These are phyloP conservation scores for Trichoderma atroviride DNA, from an alignment of 2,329 filamentous ascomycete genomes.

Conservation along the genomic window DNA sequence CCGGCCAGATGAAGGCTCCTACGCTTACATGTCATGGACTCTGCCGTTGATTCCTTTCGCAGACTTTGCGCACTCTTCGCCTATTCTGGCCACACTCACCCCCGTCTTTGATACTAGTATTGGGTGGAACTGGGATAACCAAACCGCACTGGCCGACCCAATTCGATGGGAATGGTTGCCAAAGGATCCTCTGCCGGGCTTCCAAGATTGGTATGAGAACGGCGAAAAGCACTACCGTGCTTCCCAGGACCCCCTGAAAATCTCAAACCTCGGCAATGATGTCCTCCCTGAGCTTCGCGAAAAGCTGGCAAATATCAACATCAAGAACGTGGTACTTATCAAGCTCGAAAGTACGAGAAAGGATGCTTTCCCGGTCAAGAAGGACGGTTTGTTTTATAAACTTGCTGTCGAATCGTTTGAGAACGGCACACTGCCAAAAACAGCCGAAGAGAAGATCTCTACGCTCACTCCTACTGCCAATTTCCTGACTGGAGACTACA, in stretches of 20 bases:
- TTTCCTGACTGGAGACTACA: constrained; percentile 40
- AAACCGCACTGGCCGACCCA: constrained; percentile 34
- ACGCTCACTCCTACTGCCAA: constrained; percentile 39
- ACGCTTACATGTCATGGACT: constrained; percentile 42
- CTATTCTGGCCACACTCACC: constrained; percentile 33
- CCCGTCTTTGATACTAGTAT: constrained; percentile 33
- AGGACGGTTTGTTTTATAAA: constrained; percentile 43
- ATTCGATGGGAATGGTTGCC: constrained; percentile 38
- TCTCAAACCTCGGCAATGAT: constrained; percentile 43
- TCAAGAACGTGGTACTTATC: constrained; percentile 47
- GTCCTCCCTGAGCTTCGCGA: constrained; percentile 36
- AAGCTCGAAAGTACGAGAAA: constrained; percentile 49
- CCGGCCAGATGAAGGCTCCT: constrained; percentile 36
- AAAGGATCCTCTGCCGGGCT: constrained; percentile 25
- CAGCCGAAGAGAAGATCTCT: constrained; percentile 35
- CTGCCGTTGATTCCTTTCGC: constrained; percentile 38
- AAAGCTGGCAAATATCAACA: constrained; percentile 37
- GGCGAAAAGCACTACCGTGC: constrained; percentile 39
- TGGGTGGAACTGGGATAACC: constrained; percentile 36
- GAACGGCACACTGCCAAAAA: constrained; percentile 39
- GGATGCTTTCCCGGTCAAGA: constrained; percentile 49
- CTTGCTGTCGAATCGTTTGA: constrained; percentile 39
- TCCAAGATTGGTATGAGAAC: constrained; percentile 38
- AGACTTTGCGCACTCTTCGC: constrained; percentile 37
- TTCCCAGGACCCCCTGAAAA: constrained; percentile 42